phyloP scores from a whole-genome alignment of 768 basidiomycete genomes.

The Strobilomyces confusus region DNA sequence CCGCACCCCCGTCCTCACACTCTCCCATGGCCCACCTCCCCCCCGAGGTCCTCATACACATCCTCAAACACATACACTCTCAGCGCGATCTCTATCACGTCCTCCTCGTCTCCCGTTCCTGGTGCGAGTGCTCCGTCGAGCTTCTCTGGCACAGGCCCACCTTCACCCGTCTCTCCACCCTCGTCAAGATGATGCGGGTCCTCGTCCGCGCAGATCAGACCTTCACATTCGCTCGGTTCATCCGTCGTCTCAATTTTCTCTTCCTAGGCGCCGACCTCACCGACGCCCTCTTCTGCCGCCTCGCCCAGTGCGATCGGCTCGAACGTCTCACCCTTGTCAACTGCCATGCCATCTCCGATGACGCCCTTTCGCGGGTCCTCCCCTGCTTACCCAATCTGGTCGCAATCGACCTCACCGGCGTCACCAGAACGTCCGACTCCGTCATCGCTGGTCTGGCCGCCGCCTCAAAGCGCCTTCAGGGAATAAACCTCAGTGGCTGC shows the following conservation, averaged over 20 bases:
- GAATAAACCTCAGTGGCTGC: conserved; percentile 88
- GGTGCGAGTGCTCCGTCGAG: conserved; percentile 96
- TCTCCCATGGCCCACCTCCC: conserved; percentile 71
- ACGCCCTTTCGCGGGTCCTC: conserved; percentile 60
- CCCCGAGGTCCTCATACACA: conserved; percentile 89
- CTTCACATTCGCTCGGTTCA: conserved; percentile 84
- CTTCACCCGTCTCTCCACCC: conserved; percentile 63
- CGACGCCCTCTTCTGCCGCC: conserved; percentile 68
- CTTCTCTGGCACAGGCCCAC: conserved; percentile 91
- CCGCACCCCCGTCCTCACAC: conserved; percentile 28
- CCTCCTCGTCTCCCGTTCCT: conserved; percentile 80
- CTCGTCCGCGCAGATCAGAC: conserved; percentile 62
- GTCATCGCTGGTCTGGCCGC: conserved; percentile 69
- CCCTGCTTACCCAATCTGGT: conserved; percentile 72
- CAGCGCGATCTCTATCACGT: conserved; percentile 69
- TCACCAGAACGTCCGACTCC: conserved; percentile 62
- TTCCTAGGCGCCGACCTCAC: conserved; percentile 63
- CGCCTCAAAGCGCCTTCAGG: conserved; percentile 75
- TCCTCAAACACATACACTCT: conserved; percentile 78
- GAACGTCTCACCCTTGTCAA: conserved; percentile 88
- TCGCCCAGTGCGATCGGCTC: conserved; percentile 71
- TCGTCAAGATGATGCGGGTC: conserved; percentile 75
- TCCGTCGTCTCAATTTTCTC: conserved; percentile 88
- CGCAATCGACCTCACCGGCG: conserved; percentile 80
- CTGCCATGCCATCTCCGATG: conserved; percentile 64